These are phyloP conservation scores for Penicillium sp. DNA, from an alignment of 2,329 filamentous ascomycete species.

Conservation along the genomic window DNA sequence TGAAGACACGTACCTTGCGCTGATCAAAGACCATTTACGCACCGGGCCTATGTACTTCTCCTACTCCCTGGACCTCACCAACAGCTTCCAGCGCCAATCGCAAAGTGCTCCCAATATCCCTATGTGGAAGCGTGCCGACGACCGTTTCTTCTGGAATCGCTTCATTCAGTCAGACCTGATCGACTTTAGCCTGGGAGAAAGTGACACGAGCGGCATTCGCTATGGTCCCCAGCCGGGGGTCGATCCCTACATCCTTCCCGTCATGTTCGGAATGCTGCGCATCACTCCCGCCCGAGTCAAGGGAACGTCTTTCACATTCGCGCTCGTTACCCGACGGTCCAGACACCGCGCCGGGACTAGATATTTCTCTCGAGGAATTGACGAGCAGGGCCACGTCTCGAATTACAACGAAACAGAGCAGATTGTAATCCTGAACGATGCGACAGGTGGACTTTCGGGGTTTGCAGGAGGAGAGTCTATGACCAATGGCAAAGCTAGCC, in stretches of 20 bases:
- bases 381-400: constrained; percentile 91
- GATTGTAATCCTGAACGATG: constrained; percentile 83
- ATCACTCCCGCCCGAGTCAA: constrained; percentile 86
- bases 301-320: constrained; percentile 76
- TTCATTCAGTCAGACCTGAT: constrained; percentile 90
- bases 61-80: constrained; percentile 94
- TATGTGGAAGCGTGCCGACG: constrained; percentile 88
- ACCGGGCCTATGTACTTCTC: constrained; percentile 95
- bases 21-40: constrained; percentile 79
- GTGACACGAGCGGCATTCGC: constrained; percentile 46
- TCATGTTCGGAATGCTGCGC: constrained; percentile 95
- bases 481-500: constrained; percentile 69
- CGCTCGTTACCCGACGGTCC: constrained; percentile 84
- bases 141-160: constrained; percentile 98
- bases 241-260: constrained; percentile 90
- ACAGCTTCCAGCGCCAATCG: constrained; percentile 91
- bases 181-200: constrained; percentile 69
- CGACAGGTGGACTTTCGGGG: constrained; percentile 69
- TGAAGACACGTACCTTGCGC: constrained; percentile 82
- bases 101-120: constrained; percentile 69
- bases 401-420: constrained; percentile 99
- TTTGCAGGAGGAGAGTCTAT: constrained; percentile 75
- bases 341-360: constrained; percentile 85
- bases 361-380: constrained; percentile 91
- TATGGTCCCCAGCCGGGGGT: constrained; percentile 65